Evolutionary conservation across 768 basidiomycete genomes (phyloP), one percentile per base, ranked within the genome.

Genomic region (Leccinum boreale): DNA sequence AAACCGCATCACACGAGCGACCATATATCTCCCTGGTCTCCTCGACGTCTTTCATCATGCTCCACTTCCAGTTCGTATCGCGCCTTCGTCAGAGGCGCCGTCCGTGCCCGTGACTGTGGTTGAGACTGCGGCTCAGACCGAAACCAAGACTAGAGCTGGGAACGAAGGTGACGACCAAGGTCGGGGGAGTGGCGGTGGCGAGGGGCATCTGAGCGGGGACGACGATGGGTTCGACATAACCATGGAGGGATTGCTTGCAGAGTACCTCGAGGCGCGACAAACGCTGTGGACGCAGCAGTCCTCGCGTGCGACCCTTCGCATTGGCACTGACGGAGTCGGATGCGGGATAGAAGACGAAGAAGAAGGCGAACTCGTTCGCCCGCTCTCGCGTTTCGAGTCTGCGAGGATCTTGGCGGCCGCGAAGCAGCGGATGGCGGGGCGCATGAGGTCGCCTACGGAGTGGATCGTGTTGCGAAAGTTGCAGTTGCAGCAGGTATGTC

Each of bases 391-490:
- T 36, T 74, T 75, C 21, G 81, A 82, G 57, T 61, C 74, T 6
- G 61, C 76, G 9, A 72, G 76, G 29, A 62, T 77, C 24, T 59
- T 78, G 59, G 62, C 71, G 24, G 56, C 52, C 17, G 60, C 62
- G 5, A 65, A 56, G 31, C 55, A 62, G 3, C 57, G 47, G 39
- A 12, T 45, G 24, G 57, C 23, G 4, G 59, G 59, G 8, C 53
- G 68, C 19, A 51, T 57, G 35, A 57, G 62, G 50, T 67, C 72
- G 14, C 53, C 69, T 44, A 61, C 64, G 5, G 74, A 79, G 45
- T 67, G 69, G 21, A 70, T 82, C 26, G 60, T 69, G 26, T 45
- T 74, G 51, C 75, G 81, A 48, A 83, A 79, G 62, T 71, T 85
- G 48, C 80, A 79, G 64, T 54, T 85, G 14, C 70, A 69, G 33